Conservation (phyloP, 2,329 filamentous ascomycete species). For the Monosporascus sp. region DNA sequence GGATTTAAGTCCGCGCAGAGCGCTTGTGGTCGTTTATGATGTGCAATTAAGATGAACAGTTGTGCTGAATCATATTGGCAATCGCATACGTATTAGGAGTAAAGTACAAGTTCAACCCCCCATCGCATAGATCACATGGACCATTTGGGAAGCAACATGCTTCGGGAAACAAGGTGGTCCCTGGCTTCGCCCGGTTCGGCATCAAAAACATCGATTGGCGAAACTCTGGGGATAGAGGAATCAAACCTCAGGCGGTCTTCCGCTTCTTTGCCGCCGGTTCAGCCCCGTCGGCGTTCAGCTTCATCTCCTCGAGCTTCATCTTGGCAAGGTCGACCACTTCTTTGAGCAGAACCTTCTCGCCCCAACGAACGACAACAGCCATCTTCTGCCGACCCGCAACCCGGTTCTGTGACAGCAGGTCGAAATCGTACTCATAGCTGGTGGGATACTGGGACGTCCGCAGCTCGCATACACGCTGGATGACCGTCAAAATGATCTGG, state of each 20-base stretch:
- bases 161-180: too few species aligned
- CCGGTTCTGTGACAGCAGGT: conserved; percentile 26
- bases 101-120: too few species aligned
- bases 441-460: conserved; percentile 39
- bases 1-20: too few species aligned
- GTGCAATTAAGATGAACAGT: too few species aligned
- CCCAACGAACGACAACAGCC: conserved; percentile 63
- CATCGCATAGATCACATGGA: too few species aligned
- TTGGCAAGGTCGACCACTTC: conserved; percentile 40
- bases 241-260: conserved; percentile 13
- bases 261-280: conserved; percentile 26
- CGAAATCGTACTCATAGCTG: conserved; percentile 33
- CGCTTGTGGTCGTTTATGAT: too few species aligned
- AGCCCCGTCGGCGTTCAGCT: conserved; percentile 5
- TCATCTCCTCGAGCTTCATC: conserved; percentile 18
- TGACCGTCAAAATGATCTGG: conserved; percentile 36
- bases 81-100: too few species aligned
- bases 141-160: too few species aligned
- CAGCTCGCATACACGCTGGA: conserved; percentile 33
- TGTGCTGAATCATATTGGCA: too few species aligned
- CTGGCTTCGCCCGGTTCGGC: too few species aligned
- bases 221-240: background rate
- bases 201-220: background rate
- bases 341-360: conserved; percentile 64
- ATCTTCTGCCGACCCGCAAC: conserved; percentile 42